These are phyloP conservation scores for Dalechampia spathulata DNA, from an alignment of 441 rosid genomes.

Conservation along the genomic window DNA sequence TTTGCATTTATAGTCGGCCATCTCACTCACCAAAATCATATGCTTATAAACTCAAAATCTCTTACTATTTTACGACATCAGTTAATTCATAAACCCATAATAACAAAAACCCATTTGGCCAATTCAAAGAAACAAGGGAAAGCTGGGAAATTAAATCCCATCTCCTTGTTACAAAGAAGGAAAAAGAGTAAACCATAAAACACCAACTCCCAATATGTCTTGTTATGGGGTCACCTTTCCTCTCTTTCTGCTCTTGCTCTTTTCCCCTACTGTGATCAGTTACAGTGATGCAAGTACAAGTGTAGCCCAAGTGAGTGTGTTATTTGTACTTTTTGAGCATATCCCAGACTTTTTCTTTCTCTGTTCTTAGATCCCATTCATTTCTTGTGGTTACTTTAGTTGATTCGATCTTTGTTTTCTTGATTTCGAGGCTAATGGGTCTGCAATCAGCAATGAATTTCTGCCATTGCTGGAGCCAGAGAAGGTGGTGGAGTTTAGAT, in stretches of 20 bases:
- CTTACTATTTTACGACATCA: too few relatives aligned
- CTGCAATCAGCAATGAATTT: slow-evolving; percentile 30
- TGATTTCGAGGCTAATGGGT: slow-evolving; percentile 48
- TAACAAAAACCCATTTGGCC: too few relatives aligned
- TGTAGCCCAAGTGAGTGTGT: slow-evolving; percentile 25
- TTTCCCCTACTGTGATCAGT: slow-evolving; percentile 9
- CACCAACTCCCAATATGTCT: slow-evolving; percentile 16
- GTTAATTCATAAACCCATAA: not conserved
- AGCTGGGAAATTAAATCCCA: too few relatives aligned
- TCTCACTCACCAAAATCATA: too few relatives aligned
- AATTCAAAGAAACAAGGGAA: too few relatives aligned
- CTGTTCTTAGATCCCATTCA: slow-evolving; percentile 24
- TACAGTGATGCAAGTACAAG: slow-evolving; percentile 19
- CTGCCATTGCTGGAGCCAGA: slow-evolving; percentile 37
- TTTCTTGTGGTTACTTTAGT: slow-evolving; percentile 6
- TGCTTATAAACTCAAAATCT: too few relatives aligned
- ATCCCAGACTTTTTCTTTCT: not conserved
- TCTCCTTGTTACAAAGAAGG: slow-evolving; percentile 7
- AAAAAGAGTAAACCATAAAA: not conserved
- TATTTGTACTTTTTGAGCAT: not conserved
- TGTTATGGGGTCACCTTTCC: slow-evolving; percentile 21
- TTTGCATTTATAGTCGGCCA: slow-evolving; percentile 13
- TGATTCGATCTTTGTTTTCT: slow-evolving; percentile 19
- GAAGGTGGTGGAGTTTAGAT: slow-evolving; percentile 51
- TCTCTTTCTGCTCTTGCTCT: slow-evolving; percentile 17